Evolutionary conservation across 768 basidiomycete species (phyloP).

Genomic region (Fomitopsis pulvina): DNA sequence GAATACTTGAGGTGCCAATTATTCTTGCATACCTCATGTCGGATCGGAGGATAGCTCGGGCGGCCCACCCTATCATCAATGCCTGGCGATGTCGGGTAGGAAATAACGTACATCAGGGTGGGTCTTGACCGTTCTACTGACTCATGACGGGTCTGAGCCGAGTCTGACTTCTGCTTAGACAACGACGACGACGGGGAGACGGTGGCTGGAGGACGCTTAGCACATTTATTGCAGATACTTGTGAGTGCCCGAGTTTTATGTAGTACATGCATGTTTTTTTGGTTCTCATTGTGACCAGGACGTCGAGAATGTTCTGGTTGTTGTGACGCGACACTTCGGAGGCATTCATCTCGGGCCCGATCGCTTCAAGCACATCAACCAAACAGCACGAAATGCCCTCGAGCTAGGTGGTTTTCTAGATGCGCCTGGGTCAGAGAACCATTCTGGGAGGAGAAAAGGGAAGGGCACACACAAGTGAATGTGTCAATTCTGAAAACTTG

Average conservation of each 20-base stretch:
- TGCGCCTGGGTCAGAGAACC: slow-evolving; percentile 21
- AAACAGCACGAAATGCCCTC: slow-evolving; percentile 87
- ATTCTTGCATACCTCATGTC: slow-evolving; percentile 62
- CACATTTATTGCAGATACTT: slow-evolving; percentile 85
- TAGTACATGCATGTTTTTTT: background rate
- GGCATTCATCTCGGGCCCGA: slow-evolving; percentile 89
- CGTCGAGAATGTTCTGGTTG: slow-evolving; percentile 75
- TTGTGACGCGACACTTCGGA: slow-evolving; percentile 93
- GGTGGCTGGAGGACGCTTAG: slow-evolving; percentile 84
- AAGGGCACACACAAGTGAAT: background rate
- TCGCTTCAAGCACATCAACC: slow-evolving; percentile 89
- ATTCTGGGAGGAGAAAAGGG: background rate
- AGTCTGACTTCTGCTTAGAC: slow-evolving; percentile 38
- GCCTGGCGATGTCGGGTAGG: slow-evolving; percentile 76
- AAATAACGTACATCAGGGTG: slow-evolving; percentile 68
- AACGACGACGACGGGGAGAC: slow-evolving; percentile 95
- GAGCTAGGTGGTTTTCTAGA: slow-evolving; percentile 86
- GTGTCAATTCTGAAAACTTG: too few relatives aligned
- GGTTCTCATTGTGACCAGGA: slow-evolving; percentile 40
- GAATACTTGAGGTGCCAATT: slow-evolving; percentile 47
- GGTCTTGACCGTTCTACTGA: background rate
- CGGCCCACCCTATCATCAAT: slow-evolving; percentile 74
- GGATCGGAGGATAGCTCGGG: slow-evolving; percentile 67
- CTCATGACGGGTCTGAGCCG: background rate
- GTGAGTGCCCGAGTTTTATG: slow-evolving; percentile 34